A percentile compares a stretch with the other conserved stretches of the same genome.
These are phyloP conservation scores for Balamuthia mandrillaris DNA, from an alignment of 208 protist genomes.

Conservation along the genomic window DNA sequence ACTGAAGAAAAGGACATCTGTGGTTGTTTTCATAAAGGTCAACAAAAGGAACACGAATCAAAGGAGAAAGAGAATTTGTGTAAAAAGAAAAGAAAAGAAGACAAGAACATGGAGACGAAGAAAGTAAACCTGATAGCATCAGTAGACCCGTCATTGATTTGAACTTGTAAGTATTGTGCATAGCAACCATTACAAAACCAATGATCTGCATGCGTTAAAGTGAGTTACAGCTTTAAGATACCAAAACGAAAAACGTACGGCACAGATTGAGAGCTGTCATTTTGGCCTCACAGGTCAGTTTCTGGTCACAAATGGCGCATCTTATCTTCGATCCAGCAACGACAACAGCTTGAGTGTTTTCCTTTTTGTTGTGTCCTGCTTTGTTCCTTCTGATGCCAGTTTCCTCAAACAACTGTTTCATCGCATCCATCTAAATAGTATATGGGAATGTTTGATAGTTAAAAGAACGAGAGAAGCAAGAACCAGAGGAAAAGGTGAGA, in stretches of 20 bases:
- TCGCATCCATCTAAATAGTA: too few species aligned
- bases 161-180: neutral
- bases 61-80: too few species aligned
- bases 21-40: too few species aligned
- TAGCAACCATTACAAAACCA: slow-evolving; percentile 13
- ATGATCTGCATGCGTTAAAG: neutral
- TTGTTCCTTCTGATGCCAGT: too few species aligned
- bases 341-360: neutral
- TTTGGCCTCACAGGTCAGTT: neutral
- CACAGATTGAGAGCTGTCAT: neutral
- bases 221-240: neutral
- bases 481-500: neutral
- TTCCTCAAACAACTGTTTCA: too few species aligned
- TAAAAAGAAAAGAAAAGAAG: too few species aligned
- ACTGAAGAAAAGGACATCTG: too few species aligned
- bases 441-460: too few species aligned
- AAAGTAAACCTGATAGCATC: neutral
- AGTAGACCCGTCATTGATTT: neutral
- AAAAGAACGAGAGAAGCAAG: neutral
- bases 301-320: neutral
- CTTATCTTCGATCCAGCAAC: neutral
- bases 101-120: too few species aligned
- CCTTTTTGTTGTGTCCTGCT: neutral
- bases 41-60: too few species aligned
- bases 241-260: neutral